These are phyloP conservation scores for Diversispora epigaea DNA, from an alignment of 192 early-diverging fungal species.

Conservation along the genomic window DNA sequence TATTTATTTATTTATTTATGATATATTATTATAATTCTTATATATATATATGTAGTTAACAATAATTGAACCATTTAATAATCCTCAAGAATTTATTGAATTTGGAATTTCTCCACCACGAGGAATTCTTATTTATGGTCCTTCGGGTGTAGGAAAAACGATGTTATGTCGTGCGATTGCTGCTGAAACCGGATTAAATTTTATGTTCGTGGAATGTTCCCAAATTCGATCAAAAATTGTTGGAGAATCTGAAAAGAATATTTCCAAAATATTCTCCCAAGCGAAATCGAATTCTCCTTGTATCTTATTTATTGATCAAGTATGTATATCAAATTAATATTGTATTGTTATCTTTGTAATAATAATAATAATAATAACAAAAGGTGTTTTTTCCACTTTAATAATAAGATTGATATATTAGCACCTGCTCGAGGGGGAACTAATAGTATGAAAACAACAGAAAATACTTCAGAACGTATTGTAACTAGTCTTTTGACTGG, in stretches of 20 bases:
- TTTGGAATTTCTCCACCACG: conserved; percentile 70
- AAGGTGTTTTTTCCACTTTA: background rate
- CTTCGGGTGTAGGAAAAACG: conserved; percentile 89
- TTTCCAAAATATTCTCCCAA: conserved; percentile 80
- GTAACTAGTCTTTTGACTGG: conserved; percentile 83
- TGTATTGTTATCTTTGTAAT: background rate
- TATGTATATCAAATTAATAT: conserved; percentile 26
- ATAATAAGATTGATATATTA: conserved; percentile 72
- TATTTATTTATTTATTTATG: background rate
- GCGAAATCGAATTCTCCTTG: conserved; percentile 84
- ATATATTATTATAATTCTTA: background rate
- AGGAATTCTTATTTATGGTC: conserved; percentile 85
- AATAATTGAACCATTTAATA: conserved; percentile 56
- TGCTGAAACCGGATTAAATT: conserved; percentile 74
- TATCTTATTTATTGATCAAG: conserved; percentile 90
- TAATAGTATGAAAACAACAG: conserved; percentile 58
- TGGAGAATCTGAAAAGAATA: conserved; percentile 88
- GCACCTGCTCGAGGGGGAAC: conserved; percentile 63
- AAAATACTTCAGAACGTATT: conserved; percentile 83
- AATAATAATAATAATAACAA: no score
- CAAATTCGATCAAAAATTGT: conserved; percentile 88
- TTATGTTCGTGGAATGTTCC: conserved; percentile 82
- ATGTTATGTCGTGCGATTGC: conserved; percentile 83
- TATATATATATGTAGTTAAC: conserved; percentile 40
- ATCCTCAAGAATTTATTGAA: conserved; percentile 50